These are phyloP conservation scores for Cicer chorassanicum DNA, from an alignment of 306 rosid genomes.

Conservation along the genomic window DNA sequence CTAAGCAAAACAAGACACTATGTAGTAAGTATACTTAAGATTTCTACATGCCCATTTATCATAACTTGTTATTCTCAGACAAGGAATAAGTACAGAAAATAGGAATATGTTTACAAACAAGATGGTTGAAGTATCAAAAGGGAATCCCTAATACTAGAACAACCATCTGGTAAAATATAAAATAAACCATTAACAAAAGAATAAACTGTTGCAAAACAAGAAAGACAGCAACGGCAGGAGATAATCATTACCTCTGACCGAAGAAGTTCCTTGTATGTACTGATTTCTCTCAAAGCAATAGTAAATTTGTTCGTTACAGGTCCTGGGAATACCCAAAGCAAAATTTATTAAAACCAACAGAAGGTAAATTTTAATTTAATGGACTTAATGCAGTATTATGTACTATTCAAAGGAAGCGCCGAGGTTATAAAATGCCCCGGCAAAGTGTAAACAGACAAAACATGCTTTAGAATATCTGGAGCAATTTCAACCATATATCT, in stretches of 20 bases:
- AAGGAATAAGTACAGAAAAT: constrained; percentile 9
- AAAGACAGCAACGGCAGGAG: neutral
- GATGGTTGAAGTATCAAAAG: constrained; percentile 35
- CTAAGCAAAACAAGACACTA: constrained; percentile 20
- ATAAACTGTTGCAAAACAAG: constrained; percentile 37
- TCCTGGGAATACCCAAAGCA: constrained; percentile 55
- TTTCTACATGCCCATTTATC: constrained; percentile 12
- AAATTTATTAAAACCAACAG: constrained; percentile 38
- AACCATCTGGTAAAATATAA: constrained; percentile 12
- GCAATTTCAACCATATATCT: constrained; percentile 31
- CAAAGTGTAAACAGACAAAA: constrained; percentile 29
- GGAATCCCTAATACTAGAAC: constrained; percentile 12
- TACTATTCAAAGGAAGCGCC: constrained; percentile 31
- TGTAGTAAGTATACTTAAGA: constrained; percentile 8
- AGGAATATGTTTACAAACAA: constrained; percentile 21
- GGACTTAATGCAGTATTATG: constrained; percentile 26
- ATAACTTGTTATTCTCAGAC: constrained; percentile 6
- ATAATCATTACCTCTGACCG: constrained; percentile 73
- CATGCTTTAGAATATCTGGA: constrained; percentile 40
- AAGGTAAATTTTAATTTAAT: constrained; percentile 27
- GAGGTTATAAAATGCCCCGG: constrained; percentile 8
- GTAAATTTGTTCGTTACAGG: constrained; percentile 92
- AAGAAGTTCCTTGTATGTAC: constrained; percentile 91
- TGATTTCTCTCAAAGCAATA: constrained; percentile 85
- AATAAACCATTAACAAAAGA: constrained; percentile 15